Evolutionary conservation across 1,284 basidiomycete genomes (phyloP), one percentile per base, ranked within the genome.

Genomic region (Ustilago sp.): DNA sequence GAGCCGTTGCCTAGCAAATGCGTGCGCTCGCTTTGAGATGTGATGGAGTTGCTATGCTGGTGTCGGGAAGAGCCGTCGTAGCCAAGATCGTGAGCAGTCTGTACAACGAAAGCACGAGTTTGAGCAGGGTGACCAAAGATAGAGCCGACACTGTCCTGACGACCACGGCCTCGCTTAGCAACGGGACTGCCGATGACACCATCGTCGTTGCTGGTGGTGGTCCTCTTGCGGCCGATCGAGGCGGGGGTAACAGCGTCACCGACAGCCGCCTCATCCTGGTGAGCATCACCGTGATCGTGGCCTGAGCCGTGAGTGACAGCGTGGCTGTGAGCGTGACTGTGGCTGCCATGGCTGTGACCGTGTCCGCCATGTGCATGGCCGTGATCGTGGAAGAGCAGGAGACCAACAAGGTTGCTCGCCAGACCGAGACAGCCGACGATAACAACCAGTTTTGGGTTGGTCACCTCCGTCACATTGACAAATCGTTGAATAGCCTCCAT

Each of bases 401-500:
- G 88, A 17, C 97, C 96, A 56, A 98, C 89, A 41, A 99, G 90
- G 84, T 99, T 99, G 43, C 94, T 96, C 0, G 92, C 90, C 8
- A 99, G 88, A 41, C 97, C 97, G 7, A 95, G 88, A 17, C 90
- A 91, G 17, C 97, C 97, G 34, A 99, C 96, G 32, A 96, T 87
- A 4, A 98, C 93, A 38, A 99, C 91, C 7, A 99, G 88, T 79
- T 90, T 90, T 1, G 97, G 84, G 63, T 93, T 83, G 92, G 94
- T 91, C 41, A 99, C 93, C 86, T 98, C 95, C 38, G 79, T 81
- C 17, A 81, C 67, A 74, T 89, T 90, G 87, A 98, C 92, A 87
- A 98, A 93, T 39, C 97, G 90, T 76, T 94, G 91, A 53, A 99
- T 88, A 7, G 97, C 96, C 87, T 99, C 96, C 84, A 99, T 88